Conservation (phyloP, 257 asterid species). For the Przewalskia tangutica region DNA sequence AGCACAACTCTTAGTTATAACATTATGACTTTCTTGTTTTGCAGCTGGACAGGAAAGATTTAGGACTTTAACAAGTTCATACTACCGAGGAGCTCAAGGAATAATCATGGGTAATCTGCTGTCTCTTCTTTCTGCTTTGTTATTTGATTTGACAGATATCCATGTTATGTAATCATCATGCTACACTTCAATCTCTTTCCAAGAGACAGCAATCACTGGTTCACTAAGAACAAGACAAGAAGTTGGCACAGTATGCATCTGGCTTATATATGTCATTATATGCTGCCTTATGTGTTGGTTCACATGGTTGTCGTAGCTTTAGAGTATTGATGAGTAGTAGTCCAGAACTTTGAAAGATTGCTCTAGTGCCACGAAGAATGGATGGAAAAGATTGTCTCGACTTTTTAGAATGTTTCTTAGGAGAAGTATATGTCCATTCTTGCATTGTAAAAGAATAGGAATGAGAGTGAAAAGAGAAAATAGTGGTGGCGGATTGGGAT, state of each 20-base stretch:
- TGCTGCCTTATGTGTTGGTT: background rate
- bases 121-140: background rate
- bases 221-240: background rate
- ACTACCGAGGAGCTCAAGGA: constrained; percentile 75
- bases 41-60: constrained; percentile 75
- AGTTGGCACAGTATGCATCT: background rate
- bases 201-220: background rate
- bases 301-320: background rate
- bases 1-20: background rate
- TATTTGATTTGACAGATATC: background rate
- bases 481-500: background rate
- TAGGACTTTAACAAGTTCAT: constrained; percentile 65
- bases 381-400: background rate
- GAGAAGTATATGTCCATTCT: background rate
- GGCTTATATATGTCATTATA: background rate
- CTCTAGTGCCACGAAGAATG: background rate
- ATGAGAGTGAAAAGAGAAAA: background rate
- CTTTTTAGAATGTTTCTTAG: background rate
- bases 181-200: background rate
- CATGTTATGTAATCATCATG: background rate
- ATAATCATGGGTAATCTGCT: constrained; percentile 45
- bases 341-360: background rate
- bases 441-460: background rate
- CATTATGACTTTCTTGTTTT: constrained; percentile 7
- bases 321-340: background rate